Conservation (phyloP, 441 rosid genomes). For the Populus hybrid region DNA sequence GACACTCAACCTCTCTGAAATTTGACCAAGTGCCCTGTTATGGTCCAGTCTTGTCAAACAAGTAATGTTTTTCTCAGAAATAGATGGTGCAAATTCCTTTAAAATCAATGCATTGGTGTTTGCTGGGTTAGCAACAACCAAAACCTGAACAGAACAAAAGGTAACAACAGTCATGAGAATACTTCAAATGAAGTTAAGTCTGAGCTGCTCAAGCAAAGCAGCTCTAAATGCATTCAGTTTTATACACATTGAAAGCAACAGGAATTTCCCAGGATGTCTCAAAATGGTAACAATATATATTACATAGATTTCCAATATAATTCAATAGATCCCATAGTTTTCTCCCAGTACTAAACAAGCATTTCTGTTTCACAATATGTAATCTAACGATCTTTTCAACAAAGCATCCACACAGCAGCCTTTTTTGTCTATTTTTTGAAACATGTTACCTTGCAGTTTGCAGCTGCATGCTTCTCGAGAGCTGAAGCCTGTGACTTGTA, state of each 20-base stretch:
- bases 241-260: neutral
- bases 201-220: neutral
- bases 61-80: slow-evolving; percentile 78
- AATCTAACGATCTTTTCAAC: neutral
- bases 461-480: slow-evolving; percentile 80
- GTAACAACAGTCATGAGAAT: slow-evolving; percentile 7
- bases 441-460: slow-evolving; percentile 77
- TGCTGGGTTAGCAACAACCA: slow-evolving; percentile 95
- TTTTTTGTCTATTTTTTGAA: neutral
- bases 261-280: neutral
- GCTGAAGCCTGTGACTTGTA: slow-evolving; percentile 96
- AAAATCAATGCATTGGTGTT: slow-evolving; percentile 86
- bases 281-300: neutral
- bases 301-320: neutral
- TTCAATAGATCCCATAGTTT: neutral
- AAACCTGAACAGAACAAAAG: slow-evolving; percentile 43
- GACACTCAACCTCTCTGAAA: slow-evolving; percentile 71
- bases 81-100: slow-evolving; percentile 89
- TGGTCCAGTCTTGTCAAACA: slow-evolving; percentile 87
- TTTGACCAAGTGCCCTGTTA: slow-evolving; percentile 93
- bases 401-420: neutral
- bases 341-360: neutral
- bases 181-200: neutral
- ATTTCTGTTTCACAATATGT: neutral
- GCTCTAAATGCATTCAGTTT: neutral